Conservation (phyloP, 148 eudicot species). For the Amaranthus palmeri region DNA sequence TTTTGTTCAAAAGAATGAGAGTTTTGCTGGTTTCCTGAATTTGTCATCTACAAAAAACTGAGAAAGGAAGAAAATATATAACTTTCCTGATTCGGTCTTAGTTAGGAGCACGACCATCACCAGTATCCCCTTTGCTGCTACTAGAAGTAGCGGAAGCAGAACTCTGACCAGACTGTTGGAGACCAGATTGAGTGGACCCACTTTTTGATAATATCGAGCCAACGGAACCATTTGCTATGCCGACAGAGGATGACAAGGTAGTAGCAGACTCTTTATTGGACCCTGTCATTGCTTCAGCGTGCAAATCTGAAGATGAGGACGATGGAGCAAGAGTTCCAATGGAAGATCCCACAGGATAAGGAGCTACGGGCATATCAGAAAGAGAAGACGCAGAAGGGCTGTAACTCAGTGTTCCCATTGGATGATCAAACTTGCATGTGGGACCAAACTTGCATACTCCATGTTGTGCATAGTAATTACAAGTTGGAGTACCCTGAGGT, state of each 20-base stretch:
- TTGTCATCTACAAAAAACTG: constrained; percentile 24
- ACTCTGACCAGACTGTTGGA: constrained; percentile 40
- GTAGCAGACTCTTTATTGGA: constrained; percentile 42
- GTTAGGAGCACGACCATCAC: constrained; percentile 43
- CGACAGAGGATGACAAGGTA: constrained; percentile 40
- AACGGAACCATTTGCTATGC: constrained; percentile 54
- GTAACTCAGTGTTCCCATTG: constrained; percentile 69
- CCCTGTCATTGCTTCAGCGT: constrained; percentile 43
- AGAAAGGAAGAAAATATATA: constrained; percentile 1
- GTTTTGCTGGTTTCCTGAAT: constrained; percentile 19
- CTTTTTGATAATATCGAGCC: constrained; percentile 54
- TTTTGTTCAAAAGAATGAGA: constrained; percentile 28
- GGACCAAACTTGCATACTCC: constrained; percentile 46
- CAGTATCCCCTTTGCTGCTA: constrained; percentile 26
- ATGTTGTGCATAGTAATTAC: constrained; percentile 69
- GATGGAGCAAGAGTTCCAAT: constrained; percentile 74
- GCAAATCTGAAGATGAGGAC: constrained; percentile 82
- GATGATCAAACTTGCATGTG: constrained; percentile 43
- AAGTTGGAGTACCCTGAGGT: constrained; percentile 75
- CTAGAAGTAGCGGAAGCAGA: constrained; percentile 26
- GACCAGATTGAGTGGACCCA: constrained; percentile 45
- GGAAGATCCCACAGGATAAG: constrained; percentile 82
- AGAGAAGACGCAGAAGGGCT: constrained; percentile 93
- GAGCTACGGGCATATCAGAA: constrained; percentile 94
- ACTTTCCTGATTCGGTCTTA: constrained; percentile 25